phyloP scores from a whole-genome alignment of 2,329 filamentous ascomycete species.

The Trichophyton rubrum region DNA sequence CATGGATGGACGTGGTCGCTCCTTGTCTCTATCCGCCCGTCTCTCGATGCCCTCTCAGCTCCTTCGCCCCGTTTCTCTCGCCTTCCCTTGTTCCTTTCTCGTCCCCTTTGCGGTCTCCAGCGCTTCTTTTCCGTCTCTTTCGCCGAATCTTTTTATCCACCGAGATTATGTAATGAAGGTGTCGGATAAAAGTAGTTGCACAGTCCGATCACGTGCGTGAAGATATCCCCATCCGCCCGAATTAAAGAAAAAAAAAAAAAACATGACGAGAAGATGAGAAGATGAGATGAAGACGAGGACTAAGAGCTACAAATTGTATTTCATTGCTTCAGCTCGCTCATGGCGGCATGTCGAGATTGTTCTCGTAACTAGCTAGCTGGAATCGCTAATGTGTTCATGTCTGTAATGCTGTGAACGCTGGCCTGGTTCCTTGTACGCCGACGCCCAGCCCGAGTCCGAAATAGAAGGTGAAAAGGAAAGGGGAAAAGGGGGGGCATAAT shows the following conservation, averaged over 20 bases:
- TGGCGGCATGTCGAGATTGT: not conserved
- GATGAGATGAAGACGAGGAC: not conserved
- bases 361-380: constrained; percentile 3
- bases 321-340: not conserved
- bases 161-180: not conserved
- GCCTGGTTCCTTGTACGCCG: not conserved
- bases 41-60: not conserved
- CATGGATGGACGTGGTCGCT: not conserved
- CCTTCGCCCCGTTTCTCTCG: not conserved
- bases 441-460: constrained; percentile 4
- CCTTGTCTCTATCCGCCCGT: not conserved
- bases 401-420: not conserved
- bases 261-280: not conserved
- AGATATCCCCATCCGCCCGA: not conserved
- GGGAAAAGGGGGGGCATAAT: not conserved
- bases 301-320: not conserved
- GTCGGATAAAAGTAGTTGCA: not conserved
- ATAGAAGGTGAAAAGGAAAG: not conserved
- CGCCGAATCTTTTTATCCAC: not conserved
- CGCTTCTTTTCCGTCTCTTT: not conserved
- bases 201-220: not conserved
- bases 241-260: not conserved
- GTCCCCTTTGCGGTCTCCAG: not conserved
- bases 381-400: not conserved
- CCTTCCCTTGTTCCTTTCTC: not conserved